These are phyloP conservation scores for Lagenaria siceraria DNA, from an alignment of 306 rosid species.

Conservation along the genomic window DNA sequence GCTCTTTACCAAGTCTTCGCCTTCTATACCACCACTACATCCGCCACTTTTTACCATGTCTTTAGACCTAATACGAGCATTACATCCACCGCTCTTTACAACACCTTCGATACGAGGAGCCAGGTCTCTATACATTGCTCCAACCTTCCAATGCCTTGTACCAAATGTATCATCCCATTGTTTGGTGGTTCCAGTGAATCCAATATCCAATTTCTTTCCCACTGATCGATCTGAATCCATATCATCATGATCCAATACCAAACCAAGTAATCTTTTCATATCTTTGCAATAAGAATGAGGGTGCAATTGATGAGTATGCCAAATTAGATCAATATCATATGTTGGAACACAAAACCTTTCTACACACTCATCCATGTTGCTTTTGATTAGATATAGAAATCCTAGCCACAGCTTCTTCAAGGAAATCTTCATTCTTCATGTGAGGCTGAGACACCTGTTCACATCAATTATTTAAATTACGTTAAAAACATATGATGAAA, in stretches of 20 bases:
- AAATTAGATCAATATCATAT: conserved; percentile 76
- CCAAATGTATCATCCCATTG: conserved; percentile 66
- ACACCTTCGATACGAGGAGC: conserved; percentile 3
- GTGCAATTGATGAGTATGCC: conserved; percentile 88
- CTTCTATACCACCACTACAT: no score
- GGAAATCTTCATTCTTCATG: no score
- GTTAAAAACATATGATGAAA: no score
- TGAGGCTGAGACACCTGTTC: conserved; percentile 50
- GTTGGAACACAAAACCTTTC: conserved; percentile 81
- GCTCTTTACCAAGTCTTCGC: no score
- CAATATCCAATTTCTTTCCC: conserved; percentile 86
- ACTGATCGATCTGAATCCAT: conserved; percentile 73
- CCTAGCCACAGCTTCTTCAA: no score
- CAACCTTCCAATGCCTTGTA: conserved; percentile 27
- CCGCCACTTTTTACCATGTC: no score
- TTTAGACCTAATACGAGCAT: no score
- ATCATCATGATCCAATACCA: conserved; percentile 90
- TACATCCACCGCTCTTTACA: no score
- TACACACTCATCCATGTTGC: conserved; percentile 32
- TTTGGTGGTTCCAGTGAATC: conserved; percentile 83
- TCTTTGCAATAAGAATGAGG: conserved; percentile 66
- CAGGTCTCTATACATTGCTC: conserved; percentile 79
- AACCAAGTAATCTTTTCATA: conserved; percentile 56
- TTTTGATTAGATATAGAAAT: no score
- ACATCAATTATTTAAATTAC: not conserved